Evolutionary conservation across 441 rosid species (phyloP), one percentile per base, ranked within the genome.

Genomic region (Adansonia madagascariensis): DNA sequence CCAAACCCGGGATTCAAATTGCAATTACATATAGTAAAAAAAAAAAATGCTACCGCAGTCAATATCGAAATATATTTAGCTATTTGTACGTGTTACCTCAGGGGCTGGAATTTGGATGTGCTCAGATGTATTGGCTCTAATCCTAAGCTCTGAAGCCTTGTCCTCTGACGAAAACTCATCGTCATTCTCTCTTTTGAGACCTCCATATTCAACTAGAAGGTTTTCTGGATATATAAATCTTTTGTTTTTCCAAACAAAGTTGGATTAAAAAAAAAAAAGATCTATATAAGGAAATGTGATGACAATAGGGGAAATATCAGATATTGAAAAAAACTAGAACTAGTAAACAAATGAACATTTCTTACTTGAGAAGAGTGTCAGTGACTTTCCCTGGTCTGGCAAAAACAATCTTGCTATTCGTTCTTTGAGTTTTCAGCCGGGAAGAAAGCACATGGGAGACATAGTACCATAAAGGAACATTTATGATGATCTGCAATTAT

Each of bases 191-290:
- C 86, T 82, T 31, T 24, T 76, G 55, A 91, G 84, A 43, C 94
- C 94, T 44, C 91, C 94, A 27, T 88, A 89, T 78, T 88, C 86
- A 60, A 81, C 78, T 8, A 88, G 88, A 59, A 86, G 89, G 67
- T 86, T 84, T 77, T 88, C 88, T 5, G 89, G 84, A 15, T 83
- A 63, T 44, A 91, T 81, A 62, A 80, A 85, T 82, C 94, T 91
- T 14, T 63, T 75, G 53, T 31, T 31, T 43, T 46, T 35, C n/a
- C 77, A 65, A n/a, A 49, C 11, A 35, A 47, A 71, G 44, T 46
- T 3, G 24, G 9, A 6, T 9, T 8, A 31, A 31, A 31, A 31
- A 31, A 31, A 44, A 55, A 1, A 15, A 0, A 55, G 17, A 55
- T 7, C 17, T 56, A 17, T 56, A 56, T 14, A 59, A 11, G 70